These are phyloP conservation scores for Phytophthora brassicae DNA, from an alignment of 352 stramenopile species.

Conservation along the genomic window DNA sequence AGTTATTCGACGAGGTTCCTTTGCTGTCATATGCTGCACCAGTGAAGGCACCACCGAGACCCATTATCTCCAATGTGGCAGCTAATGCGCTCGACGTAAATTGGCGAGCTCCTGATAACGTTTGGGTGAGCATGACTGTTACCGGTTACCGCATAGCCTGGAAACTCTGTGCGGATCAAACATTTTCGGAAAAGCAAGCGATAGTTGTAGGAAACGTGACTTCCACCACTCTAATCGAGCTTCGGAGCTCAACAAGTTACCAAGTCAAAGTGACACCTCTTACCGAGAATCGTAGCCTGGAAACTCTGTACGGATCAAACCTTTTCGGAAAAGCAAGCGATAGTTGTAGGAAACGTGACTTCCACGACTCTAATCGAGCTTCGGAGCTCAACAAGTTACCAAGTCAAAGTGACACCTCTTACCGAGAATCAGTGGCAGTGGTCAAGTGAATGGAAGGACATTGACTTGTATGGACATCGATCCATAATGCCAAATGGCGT, in stretches of 20 bases:
- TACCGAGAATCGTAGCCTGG: conserved; percentile 66
- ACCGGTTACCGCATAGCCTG: conserved; percentile 83
- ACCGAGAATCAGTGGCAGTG: conserved; percentile 59
- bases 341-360: conserved; percentile 90
- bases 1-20: conserved; percentile 54
- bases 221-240: conserved; percentile 83
- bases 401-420: conserved; percentile 75
- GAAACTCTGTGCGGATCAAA: conserved; percentile 38
- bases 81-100: conserved; percentile 77
- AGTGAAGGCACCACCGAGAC: conserved; percentile 31
- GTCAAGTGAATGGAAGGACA: conserved; percentile 42
- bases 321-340: conserved; percentile 32
- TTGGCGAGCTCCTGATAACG: conserved; percentile 60
- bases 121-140: conserved; percentile 78
- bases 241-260: conserved; percentile 65
- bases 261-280: conserved; percentile 78
- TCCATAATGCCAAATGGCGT: conserved; percentile 49
- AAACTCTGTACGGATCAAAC: conserved; percentile 36
- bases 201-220: conserved; percentile 89
- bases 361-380: conserved; percentile 87
- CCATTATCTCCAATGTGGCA: conserved; percentile 77
- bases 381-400: conserved; percentile 56
- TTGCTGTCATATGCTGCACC: conserved; percentile 71
- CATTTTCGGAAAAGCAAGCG: conserved; percentile 30
- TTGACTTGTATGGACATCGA: conserved; percentile 90